Base-by-base conservation (phyloP, 192 early-diverging fungal genomes). In the Entomortierella parvispora region DNA sequence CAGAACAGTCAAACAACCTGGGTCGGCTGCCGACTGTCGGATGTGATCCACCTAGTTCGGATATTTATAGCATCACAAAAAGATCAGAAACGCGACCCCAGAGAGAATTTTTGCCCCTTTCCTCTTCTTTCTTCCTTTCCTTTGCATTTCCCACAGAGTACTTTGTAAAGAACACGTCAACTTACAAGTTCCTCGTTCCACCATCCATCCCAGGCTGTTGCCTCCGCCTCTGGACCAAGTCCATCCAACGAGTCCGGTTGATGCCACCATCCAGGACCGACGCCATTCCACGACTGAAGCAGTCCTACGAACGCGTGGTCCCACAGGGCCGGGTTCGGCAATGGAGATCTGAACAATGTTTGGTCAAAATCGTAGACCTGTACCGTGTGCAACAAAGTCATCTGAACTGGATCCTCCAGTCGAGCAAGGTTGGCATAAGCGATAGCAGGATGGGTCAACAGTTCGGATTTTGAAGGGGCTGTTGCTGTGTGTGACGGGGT, bases 311-410 rank as follows among this genome's bases (percentile, higher is more conserved):
- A 82, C 17, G 64, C 72, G 6, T 51, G 52, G 44, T 87, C 86
- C 89, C 89, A 90, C 43, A 90, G 81, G 2, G 69, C 65, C 6
- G 84, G 83, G 56, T 87, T 88, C 20, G 87, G 87, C 32, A 79
- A 37, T 0, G 89, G 87, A 15, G 89, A 88, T n/a, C 69, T 75
- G 74, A 88, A 90, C 31, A 90, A 77, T 9, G 89, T 90, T 55
- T 86, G 85, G 72, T 90, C 89, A 81, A 90, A 90, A 59, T 90
- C 89, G 57, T 88, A 87, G 29, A 87, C 80, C 34, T 80, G 28
- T 12, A 79, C 56, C 0, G 54, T 69, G 9, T 47, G 53, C 2
- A 69, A 26, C 11, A 25, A 54, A 4, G 56, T 20, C 32, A 56
- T 48, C 12, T 26, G 12, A 3, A 20, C 10, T 9, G 58, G 53